Conservation (phyloP, 2,329 filamentous ascomycete genomes). For the Paracoccidioides lutzii region DNA sequence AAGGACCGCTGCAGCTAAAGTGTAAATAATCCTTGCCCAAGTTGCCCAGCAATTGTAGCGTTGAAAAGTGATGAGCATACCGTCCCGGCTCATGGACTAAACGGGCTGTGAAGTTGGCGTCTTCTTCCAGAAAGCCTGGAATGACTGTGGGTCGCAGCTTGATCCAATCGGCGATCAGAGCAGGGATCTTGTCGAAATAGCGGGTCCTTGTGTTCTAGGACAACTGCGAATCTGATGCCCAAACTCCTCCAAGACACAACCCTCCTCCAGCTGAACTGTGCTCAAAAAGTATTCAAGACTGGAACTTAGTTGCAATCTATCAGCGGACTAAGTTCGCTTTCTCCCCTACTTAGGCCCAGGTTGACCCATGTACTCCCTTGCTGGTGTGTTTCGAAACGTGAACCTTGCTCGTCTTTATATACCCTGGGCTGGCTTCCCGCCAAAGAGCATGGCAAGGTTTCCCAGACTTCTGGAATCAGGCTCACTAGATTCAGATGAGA, state of each 20-base stretch:
- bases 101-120: slow-evolving; percentile 2
- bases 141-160: slow-evolving; percentile 8
- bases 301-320: not conserved
- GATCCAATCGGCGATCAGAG: slow-evolving; percentile 12
- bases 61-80: not conserved
- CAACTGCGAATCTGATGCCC: slow-evolving; percentile 12
- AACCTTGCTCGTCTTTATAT: not conserved
- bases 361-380: not conserved
- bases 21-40: not conserved
- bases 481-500: not conserved
- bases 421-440: not conserved
- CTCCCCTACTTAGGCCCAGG: not conserved
- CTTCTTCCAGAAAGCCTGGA: slow-evolving; percentile 14
- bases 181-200: slow-evolving; percentile 11
- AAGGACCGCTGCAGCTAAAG: not conserved
- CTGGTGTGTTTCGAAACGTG: slow-evolving; percentile 4
- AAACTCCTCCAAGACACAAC: slow-evolving; percentile 14
- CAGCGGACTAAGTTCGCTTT: not conserved
- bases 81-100: not conserved
- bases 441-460: not conserved
- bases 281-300: slow-evolving; percentile 2
- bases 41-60: not conserved
- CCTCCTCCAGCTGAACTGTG: slow-evolving; percentile 14
- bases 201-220: slow-evolving; percentile 7
- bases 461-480: not conserved